Evolutionary conservation across 805 yeast genomes (phyloP).

Genomic region (Nakazawaea populi): DNA sequence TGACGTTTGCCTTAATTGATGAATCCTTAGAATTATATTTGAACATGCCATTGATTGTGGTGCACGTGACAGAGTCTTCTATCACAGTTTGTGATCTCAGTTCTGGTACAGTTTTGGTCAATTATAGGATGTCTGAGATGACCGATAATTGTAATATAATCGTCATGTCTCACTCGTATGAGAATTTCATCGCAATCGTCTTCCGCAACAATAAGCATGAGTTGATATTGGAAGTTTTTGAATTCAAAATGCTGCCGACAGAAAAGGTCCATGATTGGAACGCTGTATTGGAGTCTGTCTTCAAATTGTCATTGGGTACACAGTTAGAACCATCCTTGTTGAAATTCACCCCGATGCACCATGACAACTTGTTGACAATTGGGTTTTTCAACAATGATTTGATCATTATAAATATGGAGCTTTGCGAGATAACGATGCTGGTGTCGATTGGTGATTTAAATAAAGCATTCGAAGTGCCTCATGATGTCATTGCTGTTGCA

Average conservation of each 20-base stretch:
- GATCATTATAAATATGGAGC: neutral
- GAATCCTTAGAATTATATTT: neutral
- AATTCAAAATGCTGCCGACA: neutral
- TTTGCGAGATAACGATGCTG: neutral
- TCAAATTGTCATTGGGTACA: neutral
- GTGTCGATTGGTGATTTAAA: neutral
- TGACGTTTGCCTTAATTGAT: neutral
- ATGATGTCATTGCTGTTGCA: neutral
- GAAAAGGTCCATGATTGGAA: too few relatives aligned
- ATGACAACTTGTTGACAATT: neutral
- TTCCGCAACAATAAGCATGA: neutral
- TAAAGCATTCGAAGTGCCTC: slow-evolving; percentile 3
- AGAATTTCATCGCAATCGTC: neutral
- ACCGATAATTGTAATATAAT: neutral
- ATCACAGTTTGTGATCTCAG: slow-evolving; percentile 1
- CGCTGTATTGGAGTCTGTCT: neutral
- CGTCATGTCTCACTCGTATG: neutral
- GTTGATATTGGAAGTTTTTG: neutral
- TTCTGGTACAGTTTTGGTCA: neutral
- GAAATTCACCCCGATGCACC: neutral
- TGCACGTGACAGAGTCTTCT: neutral
- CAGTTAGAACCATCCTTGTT: slow-evolving; percentile 9
- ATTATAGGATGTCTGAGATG: neutral
- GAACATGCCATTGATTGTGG: neutral
- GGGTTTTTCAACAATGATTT: slow-evolving; percentile 8